Evolutionary conservation across 2,329 filamentous ascomycete genomes (phyloP).

Genomic region (Colletotrichum acutatum): DNA sequence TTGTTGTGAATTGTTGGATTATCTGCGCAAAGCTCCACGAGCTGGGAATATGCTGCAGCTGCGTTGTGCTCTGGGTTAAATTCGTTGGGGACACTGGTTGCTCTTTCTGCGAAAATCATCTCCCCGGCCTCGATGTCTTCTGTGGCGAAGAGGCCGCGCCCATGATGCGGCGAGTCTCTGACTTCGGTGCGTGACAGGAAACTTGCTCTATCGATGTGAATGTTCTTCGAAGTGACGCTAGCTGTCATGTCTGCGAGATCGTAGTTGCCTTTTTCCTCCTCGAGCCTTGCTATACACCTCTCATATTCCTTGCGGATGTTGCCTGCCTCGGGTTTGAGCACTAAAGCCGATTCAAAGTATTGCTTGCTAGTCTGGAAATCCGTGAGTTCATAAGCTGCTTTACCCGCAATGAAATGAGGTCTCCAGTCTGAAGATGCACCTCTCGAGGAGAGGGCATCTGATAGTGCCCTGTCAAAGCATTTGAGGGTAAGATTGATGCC

Average conservation of each 20-base stretch:
- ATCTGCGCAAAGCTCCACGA: slow-evolving; percentile 51
- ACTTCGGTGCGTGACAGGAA: slow-evolving; percentile 48
- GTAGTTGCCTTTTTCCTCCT: slow-evolving; percentile 32
- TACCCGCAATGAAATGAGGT: slow-evolving; percentile 46
- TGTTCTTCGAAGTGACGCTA: slow-evolving; percentile 32
- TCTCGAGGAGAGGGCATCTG: slow-evolving; percentile 45
- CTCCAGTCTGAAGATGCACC: slow-evolving; percentile 44
- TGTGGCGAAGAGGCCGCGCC: slow-evolving; percentile 55
- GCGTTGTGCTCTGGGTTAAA: slow-evolving; percentile 53
- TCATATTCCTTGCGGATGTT: slow-evolving; percentile 38
- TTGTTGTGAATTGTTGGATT: slow-evolving; percentile 49
- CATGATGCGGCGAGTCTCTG: slow-evolving; percentile 45
- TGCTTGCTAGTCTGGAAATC: slow-evolving; percentile 41
- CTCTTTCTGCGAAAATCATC: slow-evolving; percentile 55
- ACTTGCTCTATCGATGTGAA: slow-evolving; percentile 41
- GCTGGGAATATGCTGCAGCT: slow-evolving; percentile 54
- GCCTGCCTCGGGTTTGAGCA: slow-evolving; percentile 35
- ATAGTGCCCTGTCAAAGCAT: slow-evolving; percentile 45
- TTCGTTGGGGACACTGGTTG: slow-evolving; percentile 52
- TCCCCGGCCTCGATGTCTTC: slow-evolving; percentile 50
- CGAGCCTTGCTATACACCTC: slow-evolving; percentile 31
- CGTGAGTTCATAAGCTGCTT: slow-evolving; percentile 48
- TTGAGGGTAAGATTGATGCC: slow-evolving; percentile 46
- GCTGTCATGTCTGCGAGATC: slow-evolving; percentile 33
- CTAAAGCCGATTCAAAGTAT: slow-evolving; percentile 41